Base-by-base conservation (phyloP, 208 protist species). In the Phytomonas francai region DNA sequence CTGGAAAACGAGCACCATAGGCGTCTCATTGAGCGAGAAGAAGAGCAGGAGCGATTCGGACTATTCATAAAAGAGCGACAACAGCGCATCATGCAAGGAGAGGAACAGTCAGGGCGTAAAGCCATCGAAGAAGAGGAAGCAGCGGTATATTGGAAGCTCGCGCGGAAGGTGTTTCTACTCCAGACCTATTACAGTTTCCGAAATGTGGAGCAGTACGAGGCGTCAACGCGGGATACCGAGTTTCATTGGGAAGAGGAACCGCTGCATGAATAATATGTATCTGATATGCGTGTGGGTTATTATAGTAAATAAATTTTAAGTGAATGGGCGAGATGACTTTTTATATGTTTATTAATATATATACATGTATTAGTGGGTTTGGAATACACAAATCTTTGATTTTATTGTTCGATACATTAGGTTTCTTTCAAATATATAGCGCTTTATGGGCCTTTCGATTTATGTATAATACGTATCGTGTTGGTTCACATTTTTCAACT, bases 181-280 rank as follows among this genome's bases (percentile, higher is more conserved):
- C 33, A 65, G 27, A 63, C 69, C 27, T 66, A 77, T 54, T 83
- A 83, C 76, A 73, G 71, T 22, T 51, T 57, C 12, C 71, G 78
- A 3, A 72, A 80, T 9, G 70, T 83, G 22, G 75, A 78, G 56
- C 56, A 72, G 32, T 72, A 83, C 63, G 77, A 83, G 54, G 65
- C 67, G 28, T 64, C 76, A 3, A 71, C 36, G 34, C 73, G 75
- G 0, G 60, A 77, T 8, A 19, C 42, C 42, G 39, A 39, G n/a
- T n/a, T n/a, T n/a, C n/a, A n/a, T n/a, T n/a, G n/a, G n/a, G n/a
- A n/a, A n/a, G n/a, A n/a, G n/a, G n/a, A n/a, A n/a, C n/a, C n/a
- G n/a, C n/a, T n/a, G n/a, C n/a, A n/a, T n/a, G n/a, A n/a, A n/a
- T n/a, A n/a, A n/a, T n/a, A n/a, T n/a, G n/a, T n/a, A n/a, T n/a